Evolutionary conservation across 768 basidiomycete genomes (phyloP), one percentile per base, ranked within the genome.

Genomic region (Mycena filopes): DNA sequence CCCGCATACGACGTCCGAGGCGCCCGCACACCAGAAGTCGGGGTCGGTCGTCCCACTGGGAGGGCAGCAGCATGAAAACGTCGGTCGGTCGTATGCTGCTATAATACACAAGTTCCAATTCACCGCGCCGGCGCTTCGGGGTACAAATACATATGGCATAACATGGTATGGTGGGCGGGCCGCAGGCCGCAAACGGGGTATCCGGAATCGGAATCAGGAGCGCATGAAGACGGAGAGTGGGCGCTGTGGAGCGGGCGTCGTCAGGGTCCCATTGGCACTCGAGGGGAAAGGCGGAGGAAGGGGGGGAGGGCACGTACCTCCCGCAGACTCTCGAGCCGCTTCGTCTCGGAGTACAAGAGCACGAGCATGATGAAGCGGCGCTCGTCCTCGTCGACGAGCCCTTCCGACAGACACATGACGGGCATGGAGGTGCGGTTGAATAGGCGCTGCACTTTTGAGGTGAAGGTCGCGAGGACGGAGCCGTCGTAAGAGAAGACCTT

Each of bases 291-390:
- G n/a, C n/a, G n/a, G n/a, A n/a, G n/a, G n/a, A n/a, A n/a, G n/a
- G n/a, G n/a, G n/a, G 16, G 12, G 6, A 23, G 23, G 45, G 28
- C 16, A 55, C 56, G 16, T 26, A 63, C 66, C 60, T 63, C 49
- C 23, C 47, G 63, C 33, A 58, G 16, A 28, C 61, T 57, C 46
- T 66, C 55, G 25, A 66, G 29, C n/a, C 66, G 40, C 25, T 67
- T 67, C 6, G 61, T 63, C 51, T 67, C 66, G 12, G 66, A 67
- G 29, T 67, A 67, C 51, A 67, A 18, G 15, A 67, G 51, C 3
- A 67, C 56, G 8, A 67, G 56, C 26, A 67, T 63, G 13, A 67
- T 58, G 31, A 67, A 67, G n/a, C 29, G 55, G 29, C 61, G 60
- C 36, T 67, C 61, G 10, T 63, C 55, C 36, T 67, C 66, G 51